Base-by-base conservation (phyloP, 345 rosid genomes). In the Barbarea vulgaris region DNA sequence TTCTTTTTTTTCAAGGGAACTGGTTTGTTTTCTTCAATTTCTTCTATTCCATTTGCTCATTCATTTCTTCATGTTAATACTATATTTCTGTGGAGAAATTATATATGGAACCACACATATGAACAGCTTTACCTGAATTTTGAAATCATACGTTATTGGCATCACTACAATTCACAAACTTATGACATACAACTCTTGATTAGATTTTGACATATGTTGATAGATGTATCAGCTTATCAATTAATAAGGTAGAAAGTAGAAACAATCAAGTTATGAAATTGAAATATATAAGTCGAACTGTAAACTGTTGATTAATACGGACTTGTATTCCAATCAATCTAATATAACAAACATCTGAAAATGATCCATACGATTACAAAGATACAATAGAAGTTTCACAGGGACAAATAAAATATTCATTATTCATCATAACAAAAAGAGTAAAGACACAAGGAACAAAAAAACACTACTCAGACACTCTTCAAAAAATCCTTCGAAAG, bases 401-500 rank as follows among this genome's bases (percentile, higher is more conserved):
- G 25, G 64, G 69, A 51, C 41, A 37, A 55, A 52, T 51, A 48
- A 64, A 19, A 62, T n/a, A 10, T 56, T 56, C 71, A 64, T 70
- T 63, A 70, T 77, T 69, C 80, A 63, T 55, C 66, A 36, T 34
- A 44, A 70, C 60, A 70, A 70, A 77, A 50, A 1, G 34, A 51
- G 72, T 27, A 24, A 31, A 14, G 39, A 71, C 2, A 2, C 17
- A 17, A 68, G 7, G 24, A 27, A 17, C 58, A 5, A 22, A 25
- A 18, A 64, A 34, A 33, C 44, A 27, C 80, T 63, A 69, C 75
- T 63, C 60, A 37, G 53, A 18, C 66, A 77, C 46, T 51, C 41
- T 5, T 36, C 39, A 57, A 57, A 53, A 41, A 47, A 33, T 61
- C 42, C 50, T 59, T 44, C 2, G 7, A 31, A 39, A 9, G 42